Base-by-base conservation (phyloP, 23 red algal genomes). In the Gracilaria vermiculophylla region DNA sequence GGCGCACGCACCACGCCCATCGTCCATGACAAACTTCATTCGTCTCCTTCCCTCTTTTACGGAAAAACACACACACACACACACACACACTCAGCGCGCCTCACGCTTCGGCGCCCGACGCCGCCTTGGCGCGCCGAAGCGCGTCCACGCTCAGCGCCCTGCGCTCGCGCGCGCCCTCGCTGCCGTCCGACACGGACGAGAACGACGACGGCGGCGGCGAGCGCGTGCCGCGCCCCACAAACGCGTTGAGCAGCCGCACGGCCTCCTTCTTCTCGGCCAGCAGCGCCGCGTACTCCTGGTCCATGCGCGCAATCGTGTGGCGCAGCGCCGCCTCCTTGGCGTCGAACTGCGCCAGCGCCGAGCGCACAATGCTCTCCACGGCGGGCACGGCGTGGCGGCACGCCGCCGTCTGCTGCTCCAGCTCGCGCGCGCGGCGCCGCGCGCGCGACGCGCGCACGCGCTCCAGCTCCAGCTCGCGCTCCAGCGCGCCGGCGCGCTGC, bases 231-330 rank as follows among this genome's bases (percentile, higher is more conserved):
- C 83, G 33, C 5, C 83, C 83, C 41, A 87, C 83, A 42, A 87
- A 87, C 15, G 83, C 51, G 25, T 62, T 77, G 17, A 87, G 49
- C 8, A 87, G 67, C 21, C 83, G 39, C 42, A 87, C 67, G 35
- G 83, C 83, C 54, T 87, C 83, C 42, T 87, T 87, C 70, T 87
- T 87, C 83, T 87, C 83, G n/a, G 83, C 66, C 5, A 87, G 48
- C 48, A 87, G 58, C 20, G 70, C 49, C 3, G 67, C 83, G 14
- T 76, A 76, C 29, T 87, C 83, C 48, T 77, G 83, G 35, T 87
- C 67, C 83, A 87, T 73, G 29, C 70, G 41, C 1, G 64, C 33
- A 25, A 87, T 87, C 31, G 83, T 87, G 21, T 87, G 83, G n/a
- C 67, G 64, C 20, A 87, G 49, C 10, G 83, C 83, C 5, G 64